Percentiles rank a stretch among this genome's conserved stretches.
These are phyloP conservation scores for Didymella pinodella DNA, from an alignment of 2,329 filamentous ascomycete genomes.

Conservation along the genomic window DNA sequence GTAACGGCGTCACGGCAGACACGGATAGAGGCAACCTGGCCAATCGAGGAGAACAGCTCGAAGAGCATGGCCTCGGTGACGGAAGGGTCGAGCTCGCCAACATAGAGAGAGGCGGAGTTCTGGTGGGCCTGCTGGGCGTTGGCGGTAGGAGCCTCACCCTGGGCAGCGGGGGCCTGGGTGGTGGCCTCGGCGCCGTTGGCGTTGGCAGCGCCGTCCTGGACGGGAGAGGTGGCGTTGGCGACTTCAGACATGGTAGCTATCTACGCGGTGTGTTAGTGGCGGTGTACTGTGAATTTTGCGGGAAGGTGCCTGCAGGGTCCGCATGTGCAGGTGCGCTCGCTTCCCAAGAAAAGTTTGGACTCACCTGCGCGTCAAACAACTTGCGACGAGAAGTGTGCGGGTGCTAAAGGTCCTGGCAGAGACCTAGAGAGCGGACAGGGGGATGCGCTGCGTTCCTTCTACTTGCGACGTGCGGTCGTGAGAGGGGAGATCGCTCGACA, in stretches of 20 bases:
- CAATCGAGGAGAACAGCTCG: slow-evolving; percentile 99
- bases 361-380: slow-evolving; percentile 39
- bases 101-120: slow-evolving; percentile 97
- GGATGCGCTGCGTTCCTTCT: slow-evolving; percentile 32
- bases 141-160: slow-evolving; percentile 73
- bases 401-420: slow-evolving; percentile 27
- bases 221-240: slow-evolving; percentile 58
- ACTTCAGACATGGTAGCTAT: slow-evolving; percentile 53
- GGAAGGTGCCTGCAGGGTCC: slow-evolving; percentile 37
- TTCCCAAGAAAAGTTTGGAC: slow-evolving; percentile 37
- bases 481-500: slow-evolving; percentile 25
- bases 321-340: slow-evolving; percentile 43
- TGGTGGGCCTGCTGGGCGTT: slow-evolving; percentile 78
- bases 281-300: slow-evolving; percentile 34
- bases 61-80: slow-evolving; percentile 99
- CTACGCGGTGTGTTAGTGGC: slow-evolving; percentile 38
- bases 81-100: slow-evolving; percentile 95
- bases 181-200: slow-evolving; percentile 71
- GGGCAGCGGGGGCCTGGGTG: slow-evolving; percentile 72
- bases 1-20: slow-evolving; percentile 99
- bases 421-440: slow-evolving; percentile 33
- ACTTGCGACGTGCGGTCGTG: slow-evolving; percentile 24
- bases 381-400: slow-evolving; percentile 32
- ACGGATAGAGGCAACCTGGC: slow-evolving; percentile 97
- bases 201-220: slow-evolving; percentile 77